Conservation (phyloP, 495 filamentous ascomycete genomes). For the Cryomyces minteri region DNA sequence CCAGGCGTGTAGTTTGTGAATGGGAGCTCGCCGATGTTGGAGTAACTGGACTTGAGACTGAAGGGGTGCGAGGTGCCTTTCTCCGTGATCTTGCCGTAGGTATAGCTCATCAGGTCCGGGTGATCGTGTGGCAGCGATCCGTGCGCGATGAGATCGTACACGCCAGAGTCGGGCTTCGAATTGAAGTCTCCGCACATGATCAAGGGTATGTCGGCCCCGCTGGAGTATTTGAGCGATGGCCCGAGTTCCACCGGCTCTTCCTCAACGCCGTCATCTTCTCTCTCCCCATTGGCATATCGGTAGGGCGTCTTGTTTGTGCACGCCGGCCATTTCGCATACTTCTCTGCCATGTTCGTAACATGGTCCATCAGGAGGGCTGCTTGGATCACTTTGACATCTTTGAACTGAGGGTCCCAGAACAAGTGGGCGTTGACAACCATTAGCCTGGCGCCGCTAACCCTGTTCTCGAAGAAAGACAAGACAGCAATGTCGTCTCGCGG, state of each 20-base stretch:
- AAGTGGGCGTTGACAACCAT: constrained; percentile 89
- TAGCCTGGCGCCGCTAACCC: constrained; percentile 65
- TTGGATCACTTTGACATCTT: constrained; percentile 90
- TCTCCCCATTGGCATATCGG: constrained; percentile 40
- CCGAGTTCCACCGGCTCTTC: constrained; percentile 33
- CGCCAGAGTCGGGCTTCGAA: constrained; percentile 62
- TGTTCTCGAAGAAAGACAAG: constrained; percentile 78
- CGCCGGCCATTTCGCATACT: constrained; percentile 55
- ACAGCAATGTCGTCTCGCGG: constrained; percentile 91
- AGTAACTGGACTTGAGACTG: constrained; percentile 76
- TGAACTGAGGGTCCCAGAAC: constrained; percentile 78
- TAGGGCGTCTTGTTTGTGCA: constrained; percentile 64
- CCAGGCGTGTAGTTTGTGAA: constrained; percentile 94
- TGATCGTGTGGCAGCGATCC: constrained; percentile 57
- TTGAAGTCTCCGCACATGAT: constrained; percentile 94
- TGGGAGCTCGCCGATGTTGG: constrained; percentile 55
- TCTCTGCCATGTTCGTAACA: constrained; percentile 63
- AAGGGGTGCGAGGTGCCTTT: constrained; percentile 91
- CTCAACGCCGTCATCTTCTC: constrained; percentile 30
- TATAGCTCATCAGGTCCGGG: constrained; percentile 48
- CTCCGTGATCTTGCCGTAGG: constrained; percentile 80
- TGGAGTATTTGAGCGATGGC: constrained; percentile 61
- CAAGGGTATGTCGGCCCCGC: constrained; percentile 71
- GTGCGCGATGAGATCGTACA: constrained; percentile 70
- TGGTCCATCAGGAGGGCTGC: constrained; percentile 88